Base-by-base conservation (phyloP, 495 filamentous ascomycete genomes). In the Neurospora sp. region DNA sequence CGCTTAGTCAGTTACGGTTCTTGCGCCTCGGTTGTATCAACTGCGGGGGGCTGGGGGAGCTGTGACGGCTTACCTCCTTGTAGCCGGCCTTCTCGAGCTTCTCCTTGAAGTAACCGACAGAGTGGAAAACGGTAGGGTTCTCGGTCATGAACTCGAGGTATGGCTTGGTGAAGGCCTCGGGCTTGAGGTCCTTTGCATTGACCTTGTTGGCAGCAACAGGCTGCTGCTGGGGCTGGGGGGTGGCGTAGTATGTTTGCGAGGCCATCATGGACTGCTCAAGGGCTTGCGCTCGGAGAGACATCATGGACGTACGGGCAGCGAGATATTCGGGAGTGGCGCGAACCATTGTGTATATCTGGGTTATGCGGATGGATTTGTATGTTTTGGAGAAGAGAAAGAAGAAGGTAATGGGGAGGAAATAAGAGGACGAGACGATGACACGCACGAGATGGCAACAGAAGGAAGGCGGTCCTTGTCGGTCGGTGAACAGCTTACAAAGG, bases 51-150 rank as follows among this genome's bases (percentile, higher is more conserved):
- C 39, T 40, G 46, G 44, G 20, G 38, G 23, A 77, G 39, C 20
- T 39, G 10, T 12, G 14, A 23, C 10, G 35, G 40, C 83, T 69
- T 76, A 88, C 85, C 85, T 88, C 89, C 74, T 83, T 87, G 83
- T 92, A 99, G 49, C 93, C 95, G 38, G 88, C 83, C 35, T 86
- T 85, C 74, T 88, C 84, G 70, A 97, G 88, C 75, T 93, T 87
- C 76, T 89, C 85, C 74, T 90, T 88, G 78, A 96, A 93, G 75
- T 91, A 87, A 73, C 87, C 86, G 38, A 97, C 93, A 12, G 93
- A 89, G 78, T 99, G 96, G 80, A 95, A 99, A 60, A 97, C 90
- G 9, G 96, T 99, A 0, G 96, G 95, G 80, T 97, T 97, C 38
- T 90, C 84, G 74, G 90, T 92, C 85, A 98, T 90, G 79, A 97